These are phyloP conservation scores for Pholiota microspora DNA, from an alignment of 768 basidiomycete species.

Conservation along the genomic window DNA sequence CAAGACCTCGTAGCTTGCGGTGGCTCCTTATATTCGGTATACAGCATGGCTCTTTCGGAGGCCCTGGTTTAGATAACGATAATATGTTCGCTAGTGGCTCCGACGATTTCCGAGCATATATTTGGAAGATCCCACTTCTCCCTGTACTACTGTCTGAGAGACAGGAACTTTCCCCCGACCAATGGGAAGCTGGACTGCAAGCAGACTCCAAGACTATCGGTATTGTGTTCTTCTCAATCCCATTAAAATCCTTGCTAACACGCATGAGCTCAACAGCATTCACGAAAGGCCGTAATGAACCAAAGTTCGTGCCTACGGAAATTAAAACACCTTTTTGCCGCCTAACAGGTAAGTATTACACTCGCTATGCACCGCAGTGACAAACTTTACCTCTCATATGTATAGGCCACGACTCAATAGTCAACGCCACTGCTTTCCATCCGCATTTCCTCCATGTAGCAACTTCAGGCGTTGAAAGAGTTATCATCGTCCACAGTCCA, in stretches of 20 bases:
- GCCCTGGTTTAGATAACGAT: slow-evolving; percentile 49
- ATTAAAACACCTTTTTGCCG: slow-evolving; percentile 62
- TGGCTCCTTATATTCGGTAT: neutral
- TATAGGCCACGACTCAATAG: slow-evolving; percentile 71
- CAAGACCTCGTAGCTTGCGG: neutral
- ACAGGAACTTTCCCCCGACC: slow-evolving; percentile 37
- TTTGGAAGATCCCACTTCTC: slow-evolving; percentile 71
- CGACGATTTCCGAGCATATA: slow-evolving; percentile 77
- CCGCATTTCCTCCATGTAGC: slow-evolving; percentile 64
- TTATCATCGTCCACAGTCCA: slow-evolving; percentile 68
- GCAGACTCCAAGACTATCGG: slow-evolving; percentile 29
- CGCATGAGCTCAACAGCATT: slow-evolving; percentile 10
- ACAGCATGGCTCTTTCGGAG: slow-evolving; percentile 78
- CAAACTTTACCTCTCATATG: neutral
- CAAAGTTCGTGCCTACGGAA: slow-evolving; percentile 58
- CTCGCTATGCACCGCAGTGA: neutral
- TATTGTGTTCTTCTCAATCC: slow-evolving; percentile 13
- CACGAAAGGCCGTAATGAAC: slow-evolving; percentile 32
- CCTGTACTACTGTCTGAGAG: slow-evolving; percentile 42
- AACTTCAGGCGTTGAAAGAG: slow-evolving; percentile 73
- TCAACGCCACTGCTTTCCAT: slow-evolving; percentile 73
- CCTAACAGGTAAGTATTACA: slow-evolving; percentile 44
- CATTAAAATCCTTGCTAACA: neutral
- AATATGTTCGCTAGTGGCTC: slow-evolving; percentile 73
- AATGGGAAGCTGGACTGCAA: slow-evolving; percentile 37